Evolutionary conservation across 163 green algal species (phyloP), one percentile per base, ranked within the genome.

Genomic region (Prototheca cutis): DNA sequence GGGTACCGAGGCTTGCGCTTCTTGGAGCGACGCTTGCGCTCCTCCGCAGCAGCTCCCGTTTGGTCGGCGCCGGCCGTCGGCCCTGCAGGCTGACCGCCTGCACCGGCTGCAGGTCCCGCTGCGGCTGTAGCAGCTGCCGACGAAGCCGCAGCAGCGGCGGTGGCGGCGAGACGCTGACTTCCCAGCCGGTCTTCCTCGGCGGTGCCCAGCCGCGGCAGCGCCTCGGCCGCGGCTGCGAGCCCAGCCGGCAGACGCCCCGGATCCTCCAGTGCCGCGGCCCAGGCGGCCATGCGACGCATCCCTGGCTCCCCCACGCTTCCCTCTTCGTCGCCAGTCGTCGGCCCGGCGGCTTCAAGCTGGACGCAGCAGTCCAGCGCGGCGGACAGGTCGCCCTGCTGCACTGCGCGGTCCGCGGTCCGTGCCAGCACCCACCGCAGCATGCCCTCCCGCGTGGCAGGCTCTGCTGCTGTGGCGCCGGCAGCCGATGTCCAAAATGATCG

Each of bases 1-100:
- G 93, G 91, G 3, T 79, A 74, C 13, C 71, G 59, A 17, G 65
- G 59, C 74, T 90, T 89, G 8, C 63, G 66, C 80, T 95, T 95
- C 80, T 95, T 95, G 52, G 49, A 32, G 27, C 49, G 49, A 5
- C 49, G 72, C 62, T 80, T 81, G 15, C 49, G 53, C 72, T 80
- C 84, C 74, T 83, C 87, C 30, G 60, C 66, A 61, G 80, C 68
- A 3, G 21, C 54, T 8, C 60, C 53, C 6, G 4, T 56, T 24
- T 8, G 24, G 24, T 48, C 52, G 32, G 53, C 40, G 17, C 6
- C 53, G 4, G 2, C 40, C 57, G 34, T 51, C 54, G 30, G 28
- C 40, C n/a, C n/a, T n/a, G n/a, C n/a, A n/a, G n/a, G n/a, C n/a
- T n/a, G n/a, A n/a, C n/a, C n/a, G n/a, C n/a, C 34, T 45, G 25